These are phyloP conservation scores for Aurantiochytrium sp. DNA, from an alignment of 108 stramenopile genomes.

Conservation along the genomic window DNA sequence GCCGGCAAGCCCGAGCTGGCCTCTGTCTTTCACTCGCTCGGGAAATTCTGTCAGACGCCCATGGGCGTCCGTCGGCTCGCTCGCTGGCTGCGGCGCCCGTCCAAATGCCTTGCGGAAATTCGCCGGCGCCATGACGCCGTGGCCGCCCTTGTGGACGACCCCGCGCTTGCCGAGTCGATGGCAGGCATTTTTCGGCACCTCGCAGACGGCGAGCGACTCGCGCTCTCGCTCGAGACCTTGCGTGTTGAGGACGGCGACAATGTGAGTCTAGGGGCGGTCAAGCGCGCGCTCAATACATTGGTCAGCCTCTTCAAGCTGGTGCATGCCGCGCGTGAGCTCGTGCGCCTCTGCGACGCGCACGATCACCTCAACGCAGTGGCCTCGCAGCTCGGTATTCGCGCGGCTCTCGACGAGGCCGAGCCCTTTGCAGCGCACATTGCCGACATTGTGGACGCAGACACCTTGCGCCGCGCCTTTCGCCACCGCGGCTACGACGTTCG, in stretches of 20 bases:
- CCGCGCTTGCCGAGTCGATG: background rate
- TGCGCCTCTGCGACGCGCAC: background rate
- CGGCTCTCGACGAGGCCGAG: background rate
- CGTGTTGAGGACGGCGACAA: background rate
- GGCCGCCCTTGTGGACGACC: background rate
- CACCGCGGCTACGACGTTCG: conserved; percentile 4
- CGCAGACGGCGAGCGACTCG: background rate
- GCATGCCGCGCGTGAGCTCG: background rate
- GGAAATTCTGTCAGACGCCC: background rate
- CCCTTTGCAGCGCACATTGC: background rate
- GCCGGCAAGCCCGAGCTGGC: background rate
- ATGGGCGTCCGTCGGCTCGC: background rate
- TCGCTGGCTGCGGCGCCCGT: conserved; percentile 8
- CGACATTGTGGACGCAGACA: conserved; percentile 64
- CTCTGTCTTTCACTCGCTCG: background rate
- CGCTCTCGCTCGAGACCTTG: background rate
- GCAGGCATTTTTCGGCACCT: background rate
- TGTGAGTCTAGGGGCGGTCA: background rate
- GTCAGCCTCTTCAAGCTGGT: background rate
- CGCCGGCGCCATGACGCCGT: background rate
- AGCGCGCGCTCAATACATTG: background rate
- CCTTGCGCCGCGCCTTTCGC: conserved; percentile 35
- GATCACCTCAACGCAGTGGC: background rate
- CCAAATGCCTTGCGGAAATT: background rate
- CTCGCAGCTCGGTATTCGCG: background rate